Percentiles rank a stretch among this genome's conserved stretches.
These are phyloP conservation scores for Symbiodinium natans DNA, from an alignment of 73 alveolate species.

Conservation along the genomic window DNA sequence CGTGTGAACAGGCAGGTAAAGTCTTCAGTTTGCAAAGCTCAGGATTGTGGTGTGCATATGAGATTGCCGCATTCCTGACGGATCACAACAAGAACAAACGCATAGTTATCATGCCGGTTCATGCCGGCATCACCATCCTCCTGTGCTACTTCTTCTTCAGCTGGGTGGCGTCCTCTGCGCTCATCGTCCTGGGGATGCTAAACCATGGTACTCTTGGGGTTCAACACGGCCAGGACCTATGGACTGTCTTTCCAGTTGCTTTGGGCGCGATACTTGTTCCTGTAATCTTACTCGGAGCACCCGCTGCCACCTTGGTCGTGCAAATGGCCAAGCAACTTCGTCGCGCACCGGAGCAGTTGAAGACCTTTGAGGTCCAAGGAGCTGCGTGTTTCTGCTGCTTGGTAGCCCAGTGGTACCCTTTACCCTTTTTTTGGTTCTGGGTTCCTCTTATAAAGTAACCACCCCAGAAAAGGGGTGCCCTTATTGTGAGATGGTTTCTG, in stretches of 20 bases:
- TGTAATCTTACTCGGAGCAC: neutral
- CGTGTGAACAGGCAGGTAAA: too few relatives aligned
- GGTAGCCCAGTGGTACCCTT: too few relatives aligned
- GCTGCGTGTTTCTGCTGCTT: neutral
- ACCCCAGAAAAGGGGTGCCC: too few relatives aligned
- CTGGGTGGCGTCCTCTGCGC: neutral
- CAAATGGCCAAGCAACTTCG: neutral
- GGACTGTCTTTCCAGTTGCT: neutral
- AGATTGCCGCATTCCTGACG: neutral
- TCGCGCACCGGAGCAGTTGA: neutral
- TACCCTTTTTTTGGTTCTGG: too few relatives aligned
- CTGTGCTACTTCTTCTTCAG: neutral
- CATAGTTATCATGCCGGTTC: neutral
- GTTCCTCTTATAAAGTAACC: too few relatives aligned
- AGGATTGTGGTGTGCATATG: neutral
- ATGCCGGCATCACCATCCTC: neutral
- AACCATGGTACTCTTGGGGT: neutral
- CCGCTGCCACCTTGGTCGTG: neutral
- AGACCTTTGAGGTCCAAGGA: neutral
- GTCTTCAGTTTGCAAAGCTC: too few relatives aligned
- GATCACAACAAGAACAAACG: neutral
- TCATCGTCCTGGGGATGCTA: neutral
- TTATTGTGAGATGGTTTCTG: too few relatives aligned
- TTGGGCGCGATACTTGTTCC: neutral
- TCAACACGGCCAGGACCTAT: neutral